Evolutionary conservation across 1,284 basidiomycete species (phyloP).

Genomic region (Prillingera fragicola): DNA sequence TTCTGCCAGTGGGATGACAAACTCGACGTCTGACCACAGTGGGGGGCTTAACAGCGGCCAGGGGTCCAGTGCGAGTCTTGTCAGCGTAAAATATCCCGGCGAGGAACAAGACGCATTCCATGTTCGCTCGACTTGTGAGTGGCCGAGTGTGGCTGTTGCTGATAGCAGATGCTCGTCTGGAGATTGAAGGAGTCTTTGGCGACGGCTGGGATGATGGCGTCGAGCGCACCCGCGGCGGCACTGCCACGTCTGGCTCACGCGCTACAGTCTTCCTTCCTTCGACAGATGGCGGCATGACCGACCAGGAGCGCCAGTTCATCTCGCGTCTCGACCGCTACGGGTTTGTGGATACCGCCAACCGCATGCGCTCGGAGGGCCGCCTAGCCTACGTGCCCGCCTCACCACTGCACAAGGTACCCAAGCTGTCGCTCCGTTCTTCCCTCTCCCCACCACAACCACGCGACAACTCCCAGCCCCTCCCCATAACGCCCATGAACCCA

Average conservation of each 20-base stretch:
- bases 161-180: slow-evolving; percentile 64
- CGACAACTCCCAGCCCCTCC: neutral
- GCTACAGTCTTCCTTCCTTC: slow-evolving; percentile 54
- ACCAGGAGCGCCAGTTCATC: slow-evolving; percentile 62
- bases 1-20: slow-evolving; percentile 8
- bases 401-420: slow-evolving; percentile 60
- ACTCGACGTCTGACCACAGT: neutral
- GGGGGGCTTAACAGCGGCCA: neutral
- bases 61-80: slow-evolving; percentile 4
- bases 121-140: slow-evolving; percentile 68
- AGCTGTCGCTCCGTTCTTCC: slow-evolving; percentile 38
- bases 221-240: slow-evolving; percentile 82
- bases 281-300: slow-evolving; percentile 39
- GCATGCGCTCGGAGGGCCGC: slow-evolving; percentile 59
- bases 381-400: slow-evolving; percentile 61
- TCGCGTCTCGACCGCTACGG: slow-evolving; percentile 70
- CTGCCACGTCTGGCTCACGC: slow-evolving; percentile 37
- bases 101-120: slow-evolving; percentile 82
- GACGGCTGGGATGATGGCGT: slow-evolving; percentile 87
- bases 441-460: slow-evolving; percentile 2
- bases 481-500: neutral
- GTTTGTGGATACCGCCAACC: slow-evolving; percentile 65
- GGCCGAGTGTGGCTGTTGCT: neutral
- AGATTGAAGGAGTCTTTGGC: slow-evolving; percentile 75
- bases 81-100: slow-evolving; percentile 39